Conservation (phyloP, 805 yeast genomes). For the Saccharomycopsis synnaedendra region DNA sequence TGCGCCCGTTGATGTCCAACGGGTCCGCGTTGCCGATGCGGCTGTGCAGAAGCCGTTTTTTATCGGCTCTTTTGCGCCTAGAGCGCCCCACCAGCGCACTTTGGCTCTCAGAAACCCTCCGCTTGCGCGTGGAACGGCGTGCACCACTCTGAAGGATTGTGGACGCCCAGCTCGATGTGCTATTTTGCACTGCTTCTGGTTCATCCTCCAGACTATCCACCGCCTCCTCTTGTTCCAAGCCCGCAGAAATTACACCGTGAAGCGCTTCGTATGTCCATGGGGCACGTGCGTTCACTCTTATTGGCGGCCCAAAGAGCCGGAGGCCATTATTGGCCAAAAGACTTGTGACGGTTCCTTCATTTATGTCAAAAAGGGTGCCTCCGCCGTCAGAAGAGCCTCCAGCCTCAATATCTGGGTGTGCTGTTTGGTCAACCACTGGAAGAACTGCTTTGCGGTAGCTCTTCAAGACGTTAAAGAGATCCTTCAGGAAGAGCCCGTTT, state of each 20-base stretch:
- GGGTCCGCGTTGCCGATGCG: slow-evolving; percentile 13
- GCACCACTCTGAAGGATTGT: slow-evolving; percentile 13
- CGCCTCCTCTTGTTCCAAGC: not conserved
- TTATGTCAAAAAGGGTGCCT: not conserved
- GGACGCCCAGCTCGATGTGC: slow-evolving; percentile 16
- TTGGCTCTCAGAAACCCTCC: slow-evolving; percentile 1
- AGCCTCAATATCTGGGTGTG: not conserved
- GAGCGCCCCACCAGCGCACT: not conserved
- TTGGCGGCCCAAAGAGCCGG: slow-evolving; percentile 9
- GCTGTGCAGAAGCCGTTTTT: slow-evolving; percentile 6
- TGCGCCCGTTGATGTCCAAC: slow-evolving; percentile 5
- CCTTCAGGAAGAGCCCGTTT: slow-evolving; percentile 14
- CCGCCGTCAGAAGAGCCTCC: slow-evolving; percentile 10
- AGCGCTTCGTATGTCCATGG: slow-evolving; percentile 4
- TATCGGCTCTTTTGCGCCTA: slow-evolving; percentile 8
- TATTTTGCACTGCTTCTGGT: not conserved
- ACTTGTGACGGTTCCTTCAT: slow-evolving; percentile 6
- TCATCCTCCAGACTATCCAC: slow-evolving; percentile 1
- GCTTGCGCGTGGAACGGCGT: not conserved
- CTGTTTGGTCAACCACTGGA: slow-evolving; percentile 9
- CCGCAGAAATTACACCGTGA: slow-evolving; percentile 2
- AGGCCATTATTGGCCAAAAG: slow-evolving; percentile 11
- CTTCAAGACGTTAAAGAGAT: slow-evolving; percentile 10
- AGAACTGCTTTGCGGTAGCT: slow-evolving; percentile 9
- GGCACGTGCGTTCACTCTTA: slow-evolving; percentile 4